These are phyloP conservation scores for Crinitomyces ghanaensis DNA, from an alignment of 805 yeast species.

Conservation along the genomic window DNA sequence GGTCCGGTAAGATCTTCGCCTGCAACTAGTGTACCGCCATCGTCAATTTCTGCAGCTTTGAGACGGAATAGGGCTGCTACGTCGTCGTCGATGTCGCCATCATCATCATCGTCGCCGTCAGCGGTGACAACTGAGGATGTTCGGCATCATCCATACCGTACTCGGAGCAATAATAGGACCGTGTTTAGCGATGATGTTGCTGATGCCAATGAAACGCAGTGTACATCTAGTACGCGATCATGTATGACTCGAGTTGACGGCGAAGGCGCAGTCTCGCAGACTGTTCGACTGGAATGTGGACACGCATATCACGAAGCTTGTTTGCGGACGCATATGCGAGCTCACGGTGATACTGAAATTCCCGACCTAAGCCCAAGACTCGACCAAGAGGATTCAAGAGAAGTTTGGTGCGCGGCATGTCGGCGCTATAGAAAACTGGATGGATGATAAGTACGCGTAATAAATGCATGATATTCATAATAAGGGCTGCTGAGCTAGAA, in stretches of 20 bases:
- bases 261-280: slow-evolving; percentile 1
- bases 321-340: slow-evolving; percentile 18
- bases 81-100: no score
- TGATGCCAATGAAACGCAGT: slow-evolving; percentile 13
- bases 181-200: background rate
- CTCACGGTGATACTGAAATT: slow-evolving; percentile 22
- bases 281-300: slow-evolving; percentile 20
- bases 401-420: slow-evolving; percentile 25
- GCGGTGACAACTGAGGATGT: no score
- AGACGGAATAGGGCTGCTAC: no score
- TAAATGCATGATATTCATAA: no score
- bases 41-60: background rate
- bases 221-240: slow-evolving; percentile 19
- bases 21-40: background rate
- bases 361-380: slow-evolving; percentile 14
- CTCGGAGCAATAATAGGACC: no score
- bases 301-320: slow-evolving; percentile 23
- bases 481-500: no score
- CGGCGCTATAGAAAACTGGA: slow-evolving; percentile 20
- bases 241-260: slow-evolving; percentile 13
- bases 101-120: no score
- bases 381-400: slow-evolving; percentile 13
- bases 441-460: no score
- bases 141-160: no score
- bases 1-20: background rate